Conservation (phyloP, 345 rosid species). For the Camelina sativa region DNA sequence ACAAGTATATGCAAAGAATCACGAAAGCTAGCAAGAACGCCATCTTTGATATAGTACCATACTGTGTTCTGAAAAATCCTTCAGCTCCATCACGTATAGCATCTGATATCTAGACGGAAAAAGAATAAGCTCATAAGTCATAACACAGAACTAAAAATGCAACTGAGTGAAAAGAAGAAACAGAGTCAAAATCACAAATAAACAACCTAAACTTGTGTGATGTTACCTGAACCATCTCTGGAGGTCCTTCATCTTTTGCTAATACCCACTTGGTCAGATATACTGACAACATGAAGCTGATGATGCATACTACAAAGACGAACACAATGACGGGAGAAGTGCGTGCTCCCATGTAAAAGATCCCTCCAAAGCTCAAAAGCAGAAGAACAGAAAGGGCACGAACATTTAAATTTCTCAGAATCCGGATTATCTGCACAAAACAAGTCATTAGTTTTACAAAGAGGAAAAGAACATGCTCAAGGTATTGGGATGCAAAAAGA, state of each 20-base stretch:
- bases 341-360: slow-evolving; percentile 86
- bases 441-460: not conserved
- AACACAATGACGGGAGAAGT: slow-evolving; percentile 94
- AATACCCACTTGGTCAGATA: slow-evolving; percentile 97
- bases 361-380: slow-evolving; percentile 70
- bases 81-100: slow-evolving; percentile 99
- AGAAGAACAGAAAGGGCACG: slow-evolving; percentile 74
- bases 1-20: slow-evolving; percentile 82
- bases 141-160: slow-evolving; percentile 17
- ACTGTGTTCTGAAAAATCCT: slow-evolving; percentile 98
- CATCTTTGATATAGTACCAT: slow-evolving; percentile 96
- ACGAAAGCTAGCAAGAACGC: slow-evolving; percentile 85
- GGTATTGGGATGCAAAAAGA: not conserved
- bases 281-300: slow-evolving; percentile 74
- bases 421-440: slow-evolving; percentile 71
- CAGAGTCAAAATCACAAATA: slow-evolving; percentile 16
- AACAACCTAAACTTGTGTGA: slow-evolving; percentile 10
- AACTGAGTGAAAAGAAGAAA: slow-evolving; percentile 11
- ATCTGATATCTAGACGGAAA: slow-evolving; percentile 83
- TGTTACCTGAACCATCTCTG: slow-evolving; percentile 91
- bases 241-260: slow-evolving; percentile 98
- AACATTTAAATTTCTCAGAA: slow-evolving; percentile 75
- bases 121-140: slow-evolving; percentile 46
- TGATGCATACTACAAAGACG: slow-evolving; percentile 81
- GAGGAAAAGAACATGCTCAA: not conserved